Conservation (phyloP, 805 yeast genomes). For the Kuraishia borneana region DNA sequence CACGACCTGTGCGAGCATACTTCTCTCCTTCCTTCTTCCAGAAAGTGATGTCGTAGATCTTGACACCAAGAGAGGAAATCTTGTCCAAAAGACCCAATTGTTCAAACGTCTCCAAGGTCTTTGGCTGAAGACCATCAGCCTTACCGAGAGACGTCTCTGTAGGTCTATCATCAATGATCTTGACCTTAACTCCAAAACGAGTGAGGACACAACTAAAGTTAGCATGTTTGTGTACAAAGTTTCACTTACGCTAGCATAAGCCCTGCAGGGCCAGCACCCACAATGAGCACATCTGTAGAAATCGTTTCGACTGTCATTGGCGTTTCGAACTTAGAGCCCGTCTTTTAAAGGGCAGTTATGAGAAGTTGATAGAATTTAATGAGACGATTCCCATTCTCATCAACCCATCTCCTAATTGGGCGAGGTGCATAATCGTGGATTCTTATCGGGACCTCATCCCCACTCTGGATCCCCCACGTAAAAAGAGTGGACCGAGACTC, state of each 20-base stretch:
- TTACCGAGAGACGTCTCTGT: constrained; percentile 18
- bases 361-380: no score
- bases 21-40: constrained; percentile 8
- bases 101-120: constrained; percentile 19
- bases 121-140: constrained; percentile 23
- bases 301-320: neutral
- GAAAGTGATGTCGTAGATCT: constrained; percentile 15
- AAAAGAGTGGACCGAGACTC: no score
- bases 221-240: neutral
- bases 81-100: constrained; percentile 5
- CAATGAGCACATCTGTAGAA: constrained; percentile 19
- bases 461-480: no score
- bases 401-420: no score
- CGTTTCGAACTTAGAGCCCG: no score
- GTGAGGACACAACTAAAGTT: constrained; percentile 7
- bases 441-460: no score
- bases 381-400: no score
- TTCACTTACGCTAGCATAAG: constrained; percentile 17
- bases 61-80: constrained; percentile 10
- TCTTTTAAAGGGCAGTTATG: no score
- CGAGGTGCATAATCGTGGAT: no score
- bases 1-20: constrained; percentile 5
- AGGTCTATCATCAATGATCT: constrained; percentile 20
- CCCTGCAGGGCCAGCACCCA: constrained; percentile 28
- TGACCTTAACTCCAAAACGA: constrained; percentile 14